A percentile compares a stretch with the other conserved stretches of the same genome.
Conservation (phyloP, 2,329 filamentous ascomycete genomes). For the Neocatenulostroma microsporum region DNA sequence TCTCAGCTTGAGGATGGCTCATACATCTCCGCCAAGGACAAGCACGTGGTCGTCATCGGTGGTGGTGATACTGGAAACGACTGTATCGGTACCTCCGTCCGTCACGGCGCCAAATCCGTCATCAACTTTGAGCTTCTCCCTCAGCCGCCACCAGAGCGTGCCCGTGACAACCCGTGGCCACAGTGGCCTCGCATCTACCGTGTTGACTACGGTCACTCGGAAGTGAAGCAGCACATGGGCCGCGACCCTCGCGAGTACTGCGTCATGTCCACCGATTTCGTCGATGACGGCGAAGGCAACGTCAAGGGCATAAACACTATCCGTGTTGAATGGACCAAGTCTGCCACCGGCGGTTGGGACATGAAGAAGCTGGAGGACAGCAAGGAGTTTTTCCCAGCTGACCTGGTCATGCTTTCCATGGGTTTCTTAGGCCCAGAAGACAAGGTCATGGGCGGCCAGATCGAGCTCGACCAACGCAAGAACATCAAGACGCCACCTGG, state of each 20-base stretch:
- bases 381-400: constrained; percentile 92
- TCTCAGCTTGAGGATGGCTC: constrained; percentile 73
- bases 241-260: constrained; percentile 95
- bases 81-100: constrained; percentile 92
- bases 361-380: constrained; percentile 96
- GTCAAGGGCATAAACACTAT: constrained; percentile 96
- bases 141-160: constrained; percentile 83
- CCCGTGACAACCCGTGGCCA: constrained; percentile 92
- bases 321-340: constrained; percentile 93
- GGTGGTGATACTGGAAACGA: constrained; percentile 98
- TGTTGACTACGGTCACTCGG: constrained; percentile 94
- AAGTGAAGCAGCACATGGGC: constrained; percentile 93
- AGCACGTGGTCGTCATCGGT: constrained; percentile 93
- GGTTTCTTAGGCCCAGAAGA: constrained; percentile 93
- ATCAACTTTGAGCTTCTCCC: constrained; percentile 95
- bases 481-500: constrained; percentile 90
- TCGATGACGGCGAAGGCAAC: constrained; percentile 75
- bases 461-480: constrained; percentile 87
- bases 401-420: constrained; percentile 91
- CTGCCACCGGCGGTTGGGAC: constrained; percentile 83
- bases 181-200: constrained; percentile 98
- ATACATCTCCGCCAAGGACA: constrained; percentile 92
- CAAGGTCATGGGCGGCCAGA: constrained; percentile 73
- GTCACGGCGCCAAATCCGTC: constrained; percentile 90
- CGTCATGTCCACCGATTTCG: constrained; percentile 96